phyloP scores from a whole-genome alignment of 805 yeast genomes.

The Clavispora phyllophila region DNA sequence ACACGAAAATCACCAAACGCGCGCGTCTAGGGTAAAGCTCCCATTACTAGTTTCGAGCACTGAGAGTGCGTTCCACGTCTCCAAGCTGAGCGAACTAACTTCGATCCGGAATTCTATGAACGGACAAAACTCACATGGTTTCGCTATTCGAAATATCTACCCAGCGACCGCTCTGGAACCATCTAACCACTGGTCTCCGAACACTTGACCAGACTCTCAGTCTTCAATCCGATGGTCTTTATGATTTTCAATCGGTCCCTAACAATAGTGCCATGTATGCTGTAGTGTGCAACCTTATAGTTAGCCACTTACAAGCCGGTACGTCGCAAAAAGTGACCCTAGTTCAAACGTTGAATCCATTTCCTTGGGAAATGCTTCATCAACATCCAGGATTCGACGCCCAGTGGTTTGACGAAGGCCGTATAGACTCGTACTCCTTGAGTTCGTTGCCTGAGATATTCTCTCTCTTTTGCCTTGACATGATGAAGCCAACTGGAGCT shows the following conservation, averaged over 20 bases:
- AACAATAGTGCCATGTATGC: slow-evolving; percentile 18
- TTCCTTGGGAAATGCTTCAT: slow-evolving; percentile 23
- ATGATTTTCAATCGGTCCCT: slow-evolving; percentile 37
- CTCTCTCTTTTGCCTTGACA: slow-evolving; percentile 14
- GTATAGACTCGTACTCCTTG: slow-evolving; percentile 14
- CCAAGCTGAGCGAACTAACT: background rate
- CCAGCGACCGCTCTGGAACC: slow-evolving; percentile 22
- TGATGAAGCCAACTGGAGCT: slow-evolving; percentile 3
- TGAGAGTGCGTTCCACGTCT: too few species aligned
- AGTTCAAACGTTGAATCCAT: slow-evolving; percentile 26
- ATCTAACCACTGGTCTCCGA: slow-evolving; percentile 24
- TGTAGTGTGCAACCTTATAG: slow-evolving; percentile 20
- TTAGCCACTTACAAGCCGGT: slow-evolving; percentile 22
- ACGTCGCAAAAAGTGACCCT: slow-evolving; percentile 19
- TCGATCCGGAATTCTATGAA: background rate
- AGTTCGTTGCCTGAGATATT: slow-evolving; percentile 26
- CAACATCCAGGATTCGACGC: slow-evolving; percentile 17
- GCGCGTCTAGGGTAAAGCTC: too few species aligned
- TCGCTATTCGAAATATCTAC: slow-evolving; percentile 26
- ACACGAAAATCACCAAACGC: too few species aligned
- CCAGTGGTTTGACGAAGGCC: slow-evolving; percentile 15
- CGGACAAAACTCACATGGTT: slow-evolving; percentile 19
- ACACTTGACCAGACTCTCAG: slow-evolving; percentile 24
- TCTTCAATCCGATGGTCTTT: slow-evolving; percentile 20
- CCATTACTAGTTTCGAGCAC: too few species aligned